Conservation (phyloP, 495 filamentous ascomycete genomes). For the Daldinia grandis region DNA sequence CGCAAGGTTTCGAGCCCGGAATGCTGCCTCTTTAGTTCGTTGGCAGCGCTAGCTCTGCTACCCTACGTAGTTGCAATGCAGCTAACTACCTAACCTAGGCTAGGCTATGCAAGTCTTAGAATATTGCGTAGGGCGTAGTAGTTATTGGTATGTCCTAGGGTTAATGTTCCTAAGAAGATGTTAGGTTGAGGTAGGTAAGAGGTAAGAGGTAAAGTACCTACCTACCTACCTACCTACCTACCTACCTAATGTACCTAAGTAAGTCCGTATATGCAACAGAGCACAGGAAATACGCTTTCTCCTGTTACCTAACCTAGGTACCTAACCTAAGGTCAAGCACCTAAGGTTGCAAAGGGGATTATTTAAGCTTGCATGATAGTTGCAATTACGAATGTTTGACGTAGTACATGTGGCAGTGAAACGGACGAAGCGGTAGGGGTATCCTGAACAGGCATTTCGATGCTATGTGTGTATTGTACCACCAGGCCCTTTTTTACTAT, state of each 20-base stretch:
- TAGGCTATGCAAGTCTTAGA: background rate
- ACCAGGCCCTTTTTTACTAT: background rate
- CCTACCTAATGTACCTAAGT: too few relatives aligned
- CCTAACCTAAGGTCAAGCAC: too few relatives aligned
- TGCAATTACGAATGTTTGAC: background rate
- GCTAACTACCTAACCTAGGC: too few relatives aligned
- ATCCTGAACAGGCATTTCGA: background rate
- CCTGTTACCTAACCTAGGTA: background rate
- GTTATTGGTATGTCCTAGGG: background rate
- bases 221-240: too few relatives aligned
- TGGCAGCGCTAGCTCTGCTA: background rate
- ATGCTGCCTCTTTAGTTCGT: constrained; percentile 2
- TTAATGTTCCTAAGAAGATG: too few relatives aligned
- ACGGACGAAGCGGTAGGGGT: background rate
- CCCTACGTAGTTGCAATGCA: background rate
- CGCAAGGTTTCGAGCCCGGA: background rate
- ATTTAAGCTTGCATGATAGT: background rate
- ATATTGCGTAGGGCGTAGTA: background rate
- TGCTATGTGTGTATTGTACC: background rate
- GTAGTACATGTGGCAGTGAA: background rate
- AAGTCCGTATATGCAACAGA: background rate
- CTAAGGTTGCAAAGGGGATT: background rate
- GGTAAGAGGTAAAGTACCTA: too few relatives aligned
- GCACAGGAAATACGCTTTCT: background rate
- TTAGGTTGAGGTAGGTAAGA: too few relatives aligned